A percentile compares a stretch with the other conserved stretches of the same genome.
These are phyloP conservation scores for Micractinium conductrix DNA, from an alignment of 139 green algal genomes.

Conservation along the genomic window DNA sequence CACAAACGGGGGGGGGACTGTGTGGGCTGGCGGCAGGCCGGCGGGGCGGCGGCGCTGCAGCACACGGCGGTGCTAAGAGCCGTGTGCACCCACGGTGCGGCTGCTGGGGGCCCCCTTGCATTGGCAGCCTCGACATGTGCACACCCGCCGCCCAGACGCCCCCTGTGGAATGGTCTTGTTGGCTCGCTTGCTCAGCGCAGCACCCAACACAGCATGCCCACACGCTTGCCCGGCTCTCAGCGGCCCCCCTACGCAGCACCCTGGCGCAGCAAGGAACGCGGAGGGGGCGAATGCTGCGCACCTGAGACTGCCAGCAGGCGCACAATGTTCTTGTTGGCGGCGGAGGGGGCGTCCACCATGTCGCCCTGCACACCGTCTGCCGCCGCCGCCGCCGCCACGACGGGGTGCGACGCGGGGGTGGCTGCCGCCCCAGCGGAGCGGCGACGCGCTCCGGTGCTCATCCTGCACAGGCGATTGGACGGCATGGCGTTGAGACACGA, in stretches of 20 bases:
- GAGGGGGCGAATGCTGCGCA: neutral
- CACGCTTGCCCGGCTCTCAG: no score
- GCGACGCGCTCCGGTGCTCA: neutral
- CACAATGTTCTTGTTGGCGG: slow-evolving; percentile 12
- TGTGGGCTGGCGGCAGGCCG: neutral
- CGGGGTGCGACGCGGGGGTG: neutral
- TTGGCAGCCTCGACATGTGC: neutral
- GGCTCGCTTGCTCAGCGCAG: no score
- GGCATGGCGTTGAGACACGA: neutral
- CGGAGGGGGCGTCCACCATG: slow-evolving; percentile 4
- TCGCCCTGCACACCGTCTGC: slow-evolving; percentile 1
- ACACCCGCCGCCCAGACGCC: no score
- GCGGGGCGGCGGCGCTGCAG: no score
- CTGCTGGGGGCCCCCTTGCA: no score
- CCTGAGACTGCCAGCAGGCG: slow-evolving; percentile 3
- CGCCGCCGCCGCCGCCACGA: neutral
- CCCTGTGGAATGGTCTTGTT: no score
- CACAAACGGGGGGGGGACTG: neutral
- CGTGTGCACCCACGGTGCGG: neutral
- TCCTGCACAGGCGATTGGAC: neutral
- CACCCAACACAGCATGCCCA: neutral
- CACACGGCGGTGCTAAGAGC: no score
- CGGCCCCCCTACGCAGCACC: no score
- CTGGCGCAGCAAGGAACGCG: neutral
- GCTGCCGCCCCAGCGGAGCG: neutral